Conservation (phyloP, 257 asterid genomes). For the Solanum rostratum region DNA sequence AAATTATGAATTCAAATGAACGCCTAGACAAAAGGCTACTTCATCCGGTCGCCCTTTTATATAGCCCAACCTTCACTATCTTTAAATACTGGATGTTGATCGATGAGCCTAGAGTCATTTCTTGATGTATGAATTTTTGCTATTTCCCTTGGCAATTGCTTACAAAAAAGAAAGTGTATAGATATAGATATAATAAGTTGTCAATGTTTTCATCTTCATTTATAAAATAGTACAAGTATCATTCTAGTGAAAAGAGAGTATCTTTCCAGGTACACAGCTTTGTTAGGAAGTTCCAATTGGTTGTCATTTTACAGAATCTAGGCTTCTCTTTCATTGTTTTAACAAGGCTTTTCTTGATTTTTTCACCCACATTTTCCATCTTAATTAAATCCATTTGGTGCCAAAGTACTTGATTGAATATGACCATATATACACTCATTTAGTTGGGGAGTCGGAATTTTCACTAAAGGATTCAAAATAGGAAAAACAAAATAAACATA, state of each 20-base stretch:
- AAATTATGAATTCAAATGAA: background rate
- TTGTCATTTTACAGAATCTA: background rate
- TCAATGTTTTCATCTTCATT: background rate
- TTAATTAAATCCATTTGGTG: background rate
- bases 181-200: background rate
- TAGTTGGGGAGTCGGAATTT: accelerated
- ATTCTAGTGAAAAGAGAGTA: background rate
- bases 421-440: background rate
- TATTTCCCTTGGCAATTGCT: background rate
- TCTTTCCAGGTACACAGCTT: background rate
- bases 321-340: background rate
- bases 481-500: background rate
- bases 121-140: background rate
- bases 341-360: background rate
- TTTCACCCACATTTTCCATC: background rate
- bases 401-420: background rate
- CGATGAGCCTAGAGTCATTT: background rate
- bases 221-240: background rate
- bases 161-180: background rate
- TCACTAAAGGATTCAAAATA: background rate
- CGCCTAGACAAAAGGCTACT: background rate
- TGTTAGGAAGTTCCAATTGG: background rate
- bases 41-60: background rate
- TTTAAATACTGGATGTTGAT: background rate
- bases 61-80: background rate